Conservation (phyloP, 768 basidiomycete genomes). For the Mycena galopus region DNA sequence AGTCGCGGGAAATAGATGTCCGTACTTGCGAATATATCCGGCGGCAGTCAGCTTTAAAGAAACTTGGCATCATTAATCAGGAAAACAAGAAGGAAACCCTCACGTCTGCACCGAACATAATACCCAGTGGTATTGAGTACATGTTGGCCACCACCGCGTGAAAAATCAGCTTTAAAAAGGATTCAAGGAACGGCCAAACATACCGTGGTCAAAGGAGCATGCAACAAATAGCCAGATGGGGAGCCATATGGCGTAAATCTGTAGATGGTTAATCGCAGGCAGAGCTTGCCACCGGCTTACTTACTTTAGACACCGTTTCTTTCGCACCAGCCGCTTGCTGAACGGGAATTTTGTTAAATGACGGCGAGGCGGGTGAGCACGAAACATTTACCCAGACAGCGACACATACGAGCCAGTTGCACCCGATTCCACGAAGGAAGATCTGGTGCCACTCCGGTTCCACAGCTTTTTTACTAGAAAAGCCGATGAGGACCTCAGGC, state of each 20-base stretch:
- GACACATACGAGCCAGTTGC: slow-evolving; percentile 82
- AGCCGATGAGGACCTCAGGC: neutral
- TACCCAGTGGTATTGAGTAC: slow-evolving; percentile 79
- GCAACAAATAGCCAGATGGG: slow-evolving; percentile 85
- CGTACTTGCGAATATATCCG: slow-evolving; percentile 77
- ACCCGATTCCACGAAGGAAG: slow-evolving; percentile 79
- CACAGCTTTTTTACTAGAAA: slow-evolving; percentile 67
- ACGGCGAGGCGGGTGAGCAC: neutral
- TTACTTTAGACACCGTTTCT: slow-evolving; percentile 78
- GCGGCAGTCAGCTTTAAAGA: slow-evolving; percentile 59
- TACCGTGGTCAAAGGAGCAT: slow-evolving; percentile 79
- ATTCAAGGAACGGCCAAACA: slow-evolving; percentile 21
- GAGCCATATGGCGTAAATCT: slow-evolving; percentile 77
- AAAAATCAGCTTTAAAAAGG: slow-evolving; percentile 5
- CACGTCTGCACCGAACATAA: slow-evolving; percentile 78
- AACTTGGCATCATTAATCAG: neutral
- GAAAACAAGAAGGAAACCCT: slow-evolving; percentile 37
- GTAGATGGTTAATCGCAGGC: neutral
- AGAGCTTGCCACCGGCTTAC: neutral
- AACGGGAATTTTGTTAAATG: slow-evolving; percentile 8
- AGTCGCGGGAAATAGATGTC: neutral
- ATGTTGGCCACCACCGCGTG: slow-evolving; percentile 83
- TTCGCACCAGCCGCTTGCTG: slow-evolving; percentile 79
- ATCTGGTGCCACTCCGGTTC: slow-evolving; percentile 81
- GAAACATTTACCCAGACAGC: slow-evolving; percentile 75